These are phyloP conservation scores for Pneumocystis wakefieldiae DNA, from an alignment of 1,139 yeast species.

Conservation along the genomic window DNA sequence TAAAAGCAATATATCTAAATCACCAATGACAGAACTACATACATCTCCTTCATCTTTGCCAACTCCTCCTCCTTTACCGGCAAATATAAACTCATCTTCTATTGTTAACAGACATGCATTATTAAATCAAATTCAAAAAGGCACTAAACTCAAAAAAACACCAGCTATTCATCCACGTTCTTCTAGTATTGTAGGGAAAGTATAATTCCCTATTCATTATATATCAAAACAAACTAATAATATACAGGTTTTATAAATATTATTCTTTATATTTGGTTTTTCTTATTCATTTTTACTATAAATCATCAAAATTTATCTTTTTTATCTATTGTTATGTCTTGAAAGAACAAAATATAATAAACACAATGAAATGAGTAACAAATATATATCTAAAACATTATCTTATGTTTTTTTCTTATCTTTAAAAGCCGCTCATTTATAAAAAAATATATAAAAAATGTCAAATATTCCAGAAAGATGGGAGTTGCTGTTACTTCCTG, in stretches of 20 bases:
- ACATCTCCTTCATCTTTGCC: constrained; percentile 9
- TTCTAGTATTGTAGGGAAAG: constrained; percentile 14
- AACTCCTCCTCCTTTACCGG: constrained; percentile 10
- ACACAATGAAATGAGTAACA: not conserved
- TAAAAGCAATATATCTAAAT: constrained; percentile 12
- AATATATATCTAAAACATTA: not conserved
- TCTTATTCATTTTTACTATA: not conserved
- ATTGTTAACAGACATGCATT: constrained; percentile 47
- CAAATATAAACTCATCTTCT: constrained; percentile 16
- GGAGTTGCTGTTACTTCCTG: constrained; percentile 90
- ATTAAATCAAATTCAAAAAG: constrained; percentile 74
- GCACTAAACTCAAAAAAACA: constrained; percentile 58
- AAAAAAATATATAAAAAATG: constrained; percentile 3
- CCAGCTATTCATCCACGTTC: constrained; percentile 53
- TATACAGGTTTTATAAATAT: not conserved
- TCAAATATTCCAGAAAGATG: constrained; percentile 99
- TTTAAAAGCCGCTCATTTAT: not conserved
- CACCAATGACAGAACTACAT: constrained; percentile 6
- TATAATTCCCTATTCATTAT: not conserved
- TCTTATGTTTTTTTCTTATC: not conserved
- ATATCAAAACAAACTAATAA: not conserved
- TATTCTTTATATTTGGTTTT: not conserved
- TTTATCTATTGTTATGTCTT: not conserved
- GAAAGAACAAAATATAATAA: not conserved
- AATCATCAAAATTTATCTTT: not conserved